Conservation (phyloP, 148 eudicot genomes). For the Limonium bicolor region DNA sequence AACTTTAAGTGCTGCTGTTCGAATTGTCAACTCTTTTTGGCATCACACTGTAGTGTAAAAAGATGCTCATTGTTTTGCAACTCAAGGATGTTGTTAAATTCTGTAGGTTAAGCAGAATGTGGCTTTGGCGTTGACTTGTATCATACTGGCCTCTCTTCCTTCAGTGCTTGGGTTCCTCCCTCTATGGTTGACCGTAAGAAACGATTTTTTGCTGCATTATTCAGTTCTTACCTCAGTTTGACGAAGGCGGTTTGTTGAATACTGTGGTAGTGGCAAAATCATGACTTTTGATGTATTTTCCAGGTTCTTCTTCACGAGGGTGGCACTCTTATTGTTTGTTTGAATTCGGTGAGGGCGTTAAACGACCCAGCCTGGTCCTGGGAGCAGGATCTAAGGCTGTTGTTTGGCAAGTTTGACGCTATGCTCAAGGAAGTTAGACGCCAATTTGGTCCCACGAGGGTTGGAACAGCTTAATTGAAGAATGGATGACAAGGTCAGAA, state of each 20-base stretch:
- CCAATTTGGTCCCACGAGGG: too few relatives aligned
- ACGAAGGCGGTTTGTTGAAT: not conserved
- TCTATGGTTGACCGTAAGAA: slow-evolving; percentile 79
- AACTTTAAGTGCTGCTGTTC: slow-evolving; percentile 6
- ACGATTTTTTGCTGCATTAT: not conserved
- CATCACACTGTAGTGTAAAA: not conserved
- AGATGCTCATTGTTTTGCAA: too few relatives aligned
- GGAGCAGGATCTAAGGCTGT: slow-evolving; percentile 33
- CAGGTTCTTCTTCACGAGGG: slow-evolving; percentile 97
- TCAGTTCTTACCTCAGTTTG: not conserved
- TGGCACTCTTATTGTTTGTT: slow-evolving; percentile 85
- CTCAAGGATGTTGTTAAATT: not conserved
- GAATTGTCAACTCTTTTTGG: not conserved
- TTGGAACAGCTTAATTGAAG: too few relatives aligned
- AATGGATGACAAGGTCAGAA: too few relatives aligned
- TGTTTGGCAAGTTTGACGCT: slow-evolving; percentile 22
- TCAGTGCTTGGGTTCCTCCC: slow-evolving; percentile 91
- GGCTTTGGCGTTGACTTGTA: slow-evolving; percentile 80
- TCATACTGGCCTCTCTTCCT: slow-evolving; percentile 71
- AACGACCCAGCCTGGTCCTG: slow-evolving; percentile 57
- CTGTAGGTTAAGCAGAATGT: slow-evolving; percentile 91
- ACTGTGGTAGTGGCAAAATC: not conserved
- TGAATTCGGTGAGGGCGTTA: slow-evolving; percentile 80
- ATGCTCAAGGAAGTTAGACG: too few relatives aligned
- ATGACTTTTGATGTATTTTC: slow-evolving; percentile 8